These are phyloP conservation scores for Carpinus fangiana DNA, from an alignment of 306 rosid genomes.

Conservation along the genomic window DNA sequence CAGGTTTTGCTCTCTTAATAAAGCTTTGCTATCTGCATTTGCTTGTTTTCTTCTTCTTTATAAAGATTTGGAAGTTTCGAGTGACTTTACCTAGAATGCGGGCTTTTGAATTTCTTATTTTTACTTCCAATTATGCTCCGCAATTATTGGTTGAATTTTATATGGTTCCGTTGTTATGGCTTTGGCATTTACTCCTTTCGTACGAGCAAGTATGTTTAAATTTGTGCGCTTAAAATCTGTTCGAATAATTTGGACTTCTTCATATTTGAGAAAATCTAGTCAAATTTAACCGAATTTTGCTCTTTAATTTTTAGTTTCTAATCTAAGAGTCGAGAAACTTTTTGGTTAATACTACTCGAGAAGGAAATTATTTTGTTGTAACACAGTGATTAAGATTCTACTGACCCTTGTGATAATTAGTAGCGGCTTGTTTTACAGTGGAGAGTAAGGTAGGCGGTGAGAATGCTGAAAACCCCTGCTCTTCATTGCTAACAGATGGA, in stretches of 20 bases:
- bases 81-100: not conserved
- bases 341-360: not conserved
- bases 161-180: not conserved
- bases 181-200: not conserved
- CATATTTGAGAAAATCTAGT: not conserved
- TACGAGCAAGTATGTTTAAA: not conserved
- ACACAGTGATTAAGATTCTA: not conserved
- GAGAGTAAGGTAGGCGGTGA: slow-evolving; percentile 28
- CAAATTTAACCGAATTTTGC: not conserved
- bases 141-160: not conserved
- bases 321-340: not conserved
- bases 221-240: not conserved
- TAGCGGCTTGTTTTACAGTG: slow-evolving; percentile 14
- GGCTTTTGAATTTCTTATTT: not conserved
- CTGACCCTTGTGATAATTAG: slow-evolving; percentile 3
- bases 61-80: not conserved
- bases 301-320: not conserved
- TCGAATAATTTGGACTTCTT: not conserved
- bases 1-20: not conserved
- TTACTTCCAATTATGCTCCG: not conserved
- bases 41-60: not conserved
- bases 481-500: slow-evolving; percentile 21
- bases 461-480: slow-evolving; percentile 22
- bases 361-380: not conserved
- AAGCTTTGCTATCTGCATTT: not conserved